Percentiles rank a stretch among this genome's conserved stretches.
Conservation (phyloP, 1,284 basidiomycete species). For the Chondrostereum purpureum region DNA sequence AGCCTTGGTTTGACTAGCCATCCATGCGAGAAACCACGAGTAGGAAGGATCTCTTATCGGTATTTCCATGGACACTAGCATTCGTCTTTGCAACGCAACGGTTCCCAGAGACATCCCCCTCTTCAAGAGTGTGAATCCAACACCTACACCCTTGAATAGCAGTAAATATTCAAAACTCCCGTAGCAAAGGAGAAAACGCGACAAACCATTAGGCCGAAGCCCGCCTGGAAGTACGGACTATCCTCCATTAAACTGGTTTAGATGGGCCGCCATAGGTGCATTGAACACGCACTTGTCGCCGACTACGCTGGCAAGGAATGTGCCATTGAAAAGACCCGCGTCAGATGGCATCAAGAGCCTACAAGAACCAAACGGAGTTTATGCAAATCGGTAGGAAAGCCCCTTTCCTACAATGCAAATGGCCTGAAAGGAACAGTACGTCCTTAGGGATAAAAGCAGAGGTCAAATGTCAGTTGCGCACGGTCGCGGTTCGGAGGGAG, state of each 20-base stretch:
- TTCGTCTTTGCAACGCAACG: constrained; percentile 75
- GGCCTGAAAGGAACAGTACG: too few relatives aligned
- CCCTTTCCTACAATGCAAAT: too few relatives aligned
- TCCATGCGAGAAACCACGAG: constrained; percentile 97
- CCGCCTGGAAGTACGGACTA: constrained; percentile 94
- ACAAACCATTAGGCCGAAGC: constrained; percentile 90
- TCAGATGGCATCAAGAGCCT: constrained; percentile 7
- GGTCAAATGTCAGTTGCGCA: too few relatives aligned
- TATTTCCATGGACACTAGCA: constrained; percentile 95
- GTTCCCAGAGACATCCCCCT: constrained; percentile 67
- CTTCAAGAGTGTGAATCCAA: constrained; percentile 71
- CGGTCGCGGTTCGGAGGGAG: too few relatives aligned
- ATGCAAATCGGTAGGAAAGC: too few relatives aligned
- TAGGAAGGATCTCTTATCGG: constrained; percentile 94
- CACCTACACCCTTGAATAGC: constrained; percentile 79
- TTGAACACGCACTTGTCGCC: constrained; percentile 46
- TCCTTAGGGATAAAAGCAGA: too few relatives aligned
- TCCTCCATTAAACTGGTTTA: constrained; percentile 30
- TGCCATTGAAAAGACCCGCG: constrained; percentile 10
- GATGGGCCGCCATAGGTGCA: constrained; percentile 4
- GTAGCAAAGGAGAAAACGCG: too few relatives aligned
- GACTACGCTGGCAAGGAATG: constrained; percentile 27
- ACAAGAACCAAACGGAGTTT: too few relatives aligned
- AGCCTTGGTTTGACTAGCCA: constrained; percentile 61
- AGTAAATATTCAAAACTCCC: too few relatives aligned